Base-by-base conservation (phyloP, 208 protist species). In the Trypanosoma congolense region DNA sequence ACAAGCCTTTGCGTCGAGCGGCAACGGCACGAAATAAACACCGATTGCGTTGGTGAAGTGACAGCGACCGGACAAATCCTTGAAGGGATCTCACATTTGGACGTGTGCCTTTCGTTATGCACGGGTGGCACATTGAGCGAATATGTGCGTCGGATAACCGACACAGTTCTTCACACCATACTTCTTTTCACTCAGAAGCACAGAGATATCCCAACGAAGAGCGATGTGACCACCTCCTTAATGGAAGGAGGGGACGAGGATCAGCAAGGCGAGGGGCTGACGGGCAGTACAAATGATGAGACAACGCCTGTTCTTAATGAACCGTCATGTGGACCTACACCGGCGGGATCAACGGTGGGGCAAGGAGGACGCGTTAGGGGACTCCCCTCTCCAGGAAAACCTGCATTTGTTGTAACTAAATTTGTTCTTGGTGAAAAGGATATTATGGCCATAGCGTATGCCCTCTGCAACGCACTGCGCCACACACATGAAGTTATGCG, bases 391-490 rank as follows among this genome's bases (percentile, higher is more conserved):
- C 21, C 6, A 46, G 21, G 21, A 46, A 19, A 24, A 6, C 12
- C 33, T 9, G 18, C 35, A 46, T 12, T 41, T 28, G 35, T 56
- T 21, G 14, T 29, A 9, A 6, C 46, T 35, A 9, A 47, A 24
- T 26, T 75, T 48, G 56, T 45, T 22, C 38, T 75, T 43, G 38
- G 56, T 5, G 69, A 75, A 44, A 31, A 61, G 3, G 59, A 65
- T 28, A 47, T 75, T 53, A 56, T 70, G 3, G 55, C 69, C n/a
- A 69, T 75, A 42, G n/a, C 58, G 18, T 63, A 70, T 42, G 69
- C 69, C 5, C 36, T 70, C 30, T 21, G 53, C 6, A 60, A 65
- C 53, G 69, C 51, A 16, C 58, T 75, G 43, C 69, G 56, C 31
- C 69, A 75, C 41, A 64, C 65, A 4, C 69, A 75, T 55, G 61